Evolutionary conservation across 2,329 filamentous ascomycete species (phyloP).

Genomic region (Lithohypha guttulata): DNA sequence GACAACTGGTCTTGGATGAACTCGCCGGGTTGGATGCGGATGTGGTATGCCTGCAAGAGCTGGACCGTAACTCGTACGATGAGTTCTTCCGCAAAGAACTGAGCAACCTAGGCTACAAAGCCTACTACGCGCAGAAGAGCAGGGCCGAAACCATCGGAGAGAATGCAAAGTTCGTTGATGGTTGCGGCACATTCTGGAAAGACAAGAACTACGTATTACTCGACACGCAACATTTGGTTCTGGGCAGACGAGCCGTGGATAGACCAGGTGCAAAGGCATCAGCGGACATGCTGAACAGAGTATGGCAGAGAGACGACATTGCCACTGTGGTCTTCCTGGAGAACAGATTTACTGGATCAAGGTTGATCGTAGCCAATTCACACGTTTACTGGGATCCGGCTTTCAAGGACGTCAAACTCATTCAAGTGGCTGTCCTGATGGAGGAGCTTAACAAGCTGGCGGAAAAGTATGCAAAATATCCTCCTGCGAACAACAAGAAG

Average conservation of each 20-base stretch:
- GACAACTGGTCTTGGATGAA: constrained; percentile 72
- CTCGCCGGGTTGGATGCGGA: constrained; percentile 71
- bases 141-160: constrained; percentile 86
- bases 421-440: constrained; percentile 92
- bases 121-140: constrained; percentile 83
- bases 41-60: constrained; percentile 86
- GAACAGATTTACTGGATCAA: constrained; percentile 77
- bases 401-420: constrained; percentile 86
- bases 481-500: constrained; percentile 69
- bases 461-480: constrained; percentile 71
- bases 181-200: constrained; percentile 95
- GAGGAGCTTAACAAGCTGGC: constrained; percentile 79
- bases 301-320: constrained; percentile 98
- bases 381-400: constrained; percentile 92
- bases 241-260: constrained; percentile 83
- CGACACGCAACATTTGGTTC: constrained; percentile 90
- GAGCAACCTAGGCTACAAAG: constrained; percentile 81
- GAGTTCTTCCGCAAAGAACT: constrained; percentile 82
- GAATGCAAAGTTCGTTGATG: constrained; percentile 82
- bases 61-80: constrained; percentile 83
- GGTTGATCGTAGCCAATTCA: constrained; percentile 84
- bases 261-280: constrained; percentile 94
- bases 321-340: constrained; percentile 87
- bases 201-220: constrained; percentile 85
- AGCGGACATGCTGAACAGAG: constrained; percentile 93